Percentiles rank a stretch among this genome's conserved stretches.
These are phyloP conservation scores for Penicillium parvum DNA, from an alignment of 495 filamentous ascomycete species.

Conservation along the genomic window DNA sequence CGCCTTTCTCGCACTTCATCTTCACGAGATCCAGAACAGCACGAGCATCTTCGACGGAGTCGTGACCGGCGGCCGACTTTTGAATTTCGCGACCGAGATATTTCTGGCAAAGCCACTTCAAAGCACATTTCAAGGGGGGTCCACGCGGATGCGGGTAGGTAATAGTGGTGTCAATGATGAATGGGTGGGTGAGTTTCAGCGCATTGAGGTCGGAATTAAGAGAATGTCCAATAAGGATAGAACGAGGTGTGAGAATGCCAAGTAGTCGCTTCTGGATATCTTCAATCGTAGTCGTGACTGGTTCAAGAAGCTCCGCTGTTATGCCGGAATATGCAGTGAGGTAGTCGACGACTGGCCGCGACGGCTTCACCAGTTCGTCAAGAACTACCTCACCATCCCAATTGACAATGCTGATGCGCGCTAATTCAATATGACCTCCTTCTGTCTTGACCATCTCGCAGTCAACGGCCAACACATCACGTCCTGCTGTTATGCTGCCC, in stretches of 20 bases:
- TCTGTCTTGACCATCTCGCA: slow-evolving; percentile 95
- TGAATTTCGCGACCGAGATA: slow-evolving; percentile 84
- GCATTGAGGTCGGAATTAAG: slow-evolving; percentile 85
- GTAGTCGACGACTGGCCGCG: slow-evolving; percentile 80
- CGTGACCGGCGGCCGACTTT: slow-evolving; percentile 71
- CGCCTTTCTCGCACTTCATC: slow-evolving; percentile 90
- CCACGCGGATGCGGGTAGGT: slow-evolving; percentile 80
- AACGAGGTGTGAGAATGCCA: slow-evolving; percentile 63
- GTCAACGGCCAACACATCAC: slow-evolving; percentile 78
- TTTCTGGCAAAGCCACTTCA: slow-evolving; percentile 79
- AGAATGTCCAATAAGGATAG: slow-evolving; percentile 87
- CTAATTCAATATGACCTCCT: slow-evolving; percentile 69
- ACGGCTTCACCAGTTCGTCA: slow-evolving; percentile 88
- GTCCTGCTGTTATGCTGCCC: slow-evolving; percentile 79
- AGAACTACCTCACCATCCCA: slow-evolving; percentile 83
- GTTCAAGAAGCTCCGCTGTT: slow-evolving; percentile 72
- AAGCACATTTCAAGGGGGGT: slow-evolving; percentile 64
- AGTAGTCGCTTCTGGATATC: slow-evolving; percentile 81
- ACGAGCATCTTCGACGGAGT: slow-evolving; percentile 86
- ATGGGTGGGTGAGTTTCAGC: slow-evolving; percentile 81
- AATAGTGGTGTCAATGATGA: slow-evolving; percentile 84
- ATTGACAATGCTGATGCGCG: slow-evolving; percentile 75
- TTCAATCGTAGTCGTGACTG: slow-evolving; percentile 73
- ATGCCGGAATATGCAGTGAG: slow-evolving; percentile 88
- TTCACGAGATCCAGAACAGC: slow-evolving; percentile 91